Evolutionary conservation across 169 alveolate species (phyloP), one percentile per base, ranked within the genome.

Genomic region (Cystoisospora suis): DNA sequence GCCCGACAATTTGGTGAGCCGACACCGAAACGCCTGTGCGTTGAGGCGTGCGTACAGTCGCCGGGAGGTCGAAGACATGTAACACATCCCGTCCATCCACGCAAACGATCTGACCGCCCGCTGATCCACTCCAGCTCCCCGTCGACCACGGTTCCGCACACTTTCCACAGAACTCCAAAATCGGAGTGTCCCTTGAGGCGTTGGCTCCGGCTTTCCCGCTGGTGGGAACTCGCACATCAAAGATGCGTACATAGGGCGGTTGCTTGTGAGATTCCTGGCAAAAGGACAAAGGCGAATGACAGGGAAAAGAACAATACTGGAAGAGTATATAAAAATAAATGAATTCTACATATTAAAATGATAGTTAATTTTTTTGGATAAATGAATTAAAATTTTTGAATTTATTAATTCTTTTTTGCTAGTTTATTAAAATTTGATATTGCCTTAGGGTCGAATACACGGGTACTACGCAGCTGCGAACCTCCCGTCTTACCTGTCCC

Each of bases 401-500:
- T n/a, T n/a, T n/a, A n/a, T n/a, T n/a, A n/a, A n/a, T n/a, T n/a
- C n/a, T n/a, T n/a, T n/a, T n/a, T n/a, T n/a, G n/a, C n/a, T n/a
- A n/a, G n/a, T n/a, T n/a, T n/a, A n/a, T n/a, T n/a, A n/a, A n/a
- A n/a, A n/a, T n/a, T n/a, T n/a, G n/a, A n/a, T n/a, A n/a, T n/a
- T n/a, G n/a, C n/a, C n/a, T n/a, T n/a, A n/a, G n/a, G n/a, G n/a
- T n/a, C n/a, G n/a, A n/a, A n/a, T n/a, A n/a, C n/a, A n/a, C n/a
- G n/a, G n/a, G n/a, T n/a, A n/a, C n/a, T n/a, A n/a, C n/a, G n/a
- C n/a, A n/a, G n/a, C n/a, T n/a, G n/a, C n/a, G n/a, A n/a, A n/a
- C n/a, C n/a, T n/a, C n/a, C n/a, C n/a, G n/a, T n/a, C 83, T 34
- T 12, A 72, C 83, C 45, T 72, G 83, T 40, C 83, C 83, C 0